Conservation (phyloP, 2,329 filamentous ascomycete genomes). For the Dissoconium aciculare region DNA sequence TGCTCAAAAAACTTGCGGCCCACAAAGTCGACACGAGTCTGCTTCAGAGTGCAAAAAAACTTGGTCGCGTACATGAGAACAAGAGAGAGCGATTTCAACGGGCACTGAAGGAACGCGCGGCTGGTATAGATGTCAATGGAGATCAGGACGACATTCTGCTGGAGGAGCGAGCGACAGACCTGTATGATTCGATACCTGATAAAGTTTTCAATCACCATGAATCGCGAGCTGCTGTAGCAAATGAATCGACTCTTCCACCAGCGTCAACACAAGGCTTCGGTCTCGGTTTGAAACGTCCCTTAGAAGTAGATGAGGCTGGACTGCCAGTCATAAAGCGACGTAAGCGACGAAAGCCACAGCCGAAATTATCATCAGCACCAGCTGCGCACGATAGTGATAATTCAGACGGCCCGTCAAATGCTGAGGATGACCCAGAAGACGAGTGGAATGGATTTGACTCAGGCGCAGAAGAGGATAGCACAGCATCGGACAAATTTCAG, state of each 20-base stretch:
- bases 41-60: conserved; percentile 59
- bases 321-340: conserved; percentile 70
- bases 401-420: conserved; percentile 4
- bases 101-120: conserved; percentile 48
- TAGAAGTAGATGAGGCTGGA: conserved; percentile 66
- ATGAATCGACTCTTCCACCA: too few species aligned
- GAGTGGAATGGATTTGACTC: conserved; percentile 13
- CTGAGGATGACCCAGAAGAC: conserved; percentile 18
- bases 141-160: conserved; percentile 41
- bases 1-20: conserved; percentile 69
- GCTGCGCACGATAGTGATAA: conserved; percentile 23
- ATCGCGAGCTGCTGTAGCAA: neutral
- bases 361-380: conserved; percentile 20
- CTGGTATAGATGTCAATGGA: conserved; percentile 43
- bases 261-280: conserved; percentile 35
- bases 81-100: conserved; percentile 54
- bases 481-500: too few species aligned
- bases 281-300: conserved; percentile 70
- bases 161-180: conserved; percentile 19
- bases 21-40: conserved; percentile 69
- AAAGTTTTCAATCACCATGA: neutral
- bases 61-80: conserved; percentile 58
- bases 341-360: conserved; percentile 37
- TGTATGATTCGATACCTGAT: conserved; percentile 1
- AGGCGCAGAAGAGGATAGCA: conserved; percentile 19